These are phyloP conservation scores for Cicer judaicum DNA, from an alignment of 306 rosid genomes.

Conservation along the genomic window DNA sequence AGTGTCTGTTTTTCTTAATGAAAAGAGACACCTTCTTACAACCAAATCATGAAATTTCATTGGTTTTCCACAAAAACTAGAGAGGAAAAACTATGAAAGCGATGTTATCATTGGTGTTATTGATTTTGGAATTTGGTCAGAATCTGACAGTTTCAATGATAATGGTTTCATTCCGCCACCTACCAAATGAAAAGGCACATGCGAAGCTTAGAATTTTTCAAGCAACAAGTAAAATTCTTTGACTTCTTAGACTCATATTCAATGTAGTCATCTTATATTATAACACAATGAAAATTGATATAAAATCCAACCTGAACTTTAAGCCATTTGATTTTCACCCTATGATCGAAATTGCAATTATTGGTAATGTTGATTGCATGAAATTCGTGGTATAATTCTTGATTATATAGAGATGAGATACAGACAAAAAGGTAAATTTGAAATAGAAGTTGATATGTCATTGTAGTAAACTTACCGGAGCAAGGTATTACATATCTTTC, in stretches of 20 bases:
- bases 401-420: no score
- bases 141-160: slow-evolving; percentile 56
- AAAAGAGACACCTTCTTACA: slow-evolving; percentile 48
- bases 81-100: slow-evolving; percentile 40
- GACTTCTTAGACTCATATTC: no score
- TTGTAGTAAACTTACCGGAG: no score
- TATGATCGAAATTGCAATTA: neutral
- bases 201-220: slow-evolving; percentile 47
- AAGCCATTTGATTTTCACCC: neutral
- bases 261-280: no score
- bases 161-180: slow-evolving; percentile 58
- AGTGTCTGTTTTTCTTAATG: slow-evolving; percentile 58
- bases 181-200: slow-evolving; percentile 62
- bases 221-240: slow-evolving; percentile 53
- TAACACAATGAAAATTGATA: no score
- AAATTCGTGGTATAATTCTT: no score
- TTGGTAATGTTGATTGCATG: neutral
- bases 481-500: no score
- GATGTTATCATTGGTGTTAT: slow-evolving; percentile 58
- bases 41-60: slow-evolving; percentile 73
- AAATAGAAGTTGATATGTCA: no score
- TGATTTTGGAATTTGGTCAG: slow-evolving; percentile 67
- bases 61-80: slow-evolving; percentile 47
- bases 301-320: no score
- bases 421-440: no score